Evolutionary conservation across 768 basidiomycete species (phyloP).

Genomic region (Boletus eberwhitei): DNA sequence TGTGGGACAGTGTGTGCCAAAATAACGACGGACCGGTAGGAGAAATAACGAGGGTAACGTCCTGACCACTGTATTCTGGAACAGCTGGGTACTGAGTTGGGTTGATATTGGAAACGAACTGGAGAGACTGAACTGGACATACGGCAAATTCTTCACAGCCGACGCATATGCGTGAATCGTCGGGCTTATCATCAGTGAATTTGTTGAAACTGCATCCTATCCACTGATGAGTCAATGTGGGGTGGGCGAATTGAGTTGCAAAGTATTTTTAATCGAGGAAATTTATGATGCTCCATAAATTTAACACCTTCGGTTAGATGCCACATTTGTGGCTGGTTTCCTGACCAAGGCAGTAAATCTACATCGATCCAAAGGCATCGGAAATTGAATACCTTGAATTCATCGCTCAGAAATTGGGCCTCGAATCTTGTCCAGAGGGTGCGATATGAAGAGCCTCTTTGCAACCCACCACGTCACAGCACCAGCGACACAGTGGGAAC

Average conservation of each 20-base stretch:
- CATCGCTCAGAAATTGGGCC: not conserved
- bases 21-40: not conserved
- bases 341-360: not conserved
- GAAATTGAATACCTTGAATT: not conserved
- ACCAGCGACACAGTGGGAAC: not conserved
- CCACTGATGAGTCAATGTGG: not conserved
- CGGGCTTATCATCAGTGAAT: not conserved
- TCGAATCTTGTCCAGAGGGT: not conserved
- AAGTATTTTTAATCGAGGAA: too few species aligned
- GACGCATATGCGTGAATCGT: constrained; percentile 2
- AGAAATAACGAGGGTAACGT: not conserved
- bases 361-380: too few species aligned
- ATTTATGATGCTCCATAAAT: not conserved
- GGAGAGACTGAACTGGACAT: not conserved
- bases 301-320: not conserved
- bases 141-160: constrained; percentile 1
- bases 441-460: not conserved
- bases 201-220: constrained; percentile 2
- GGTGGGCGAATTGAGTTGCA: too few species aligned
- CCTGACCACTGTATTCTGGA: not conserved
- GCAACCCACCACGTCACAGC: not conserved
- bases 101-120: not conserved
- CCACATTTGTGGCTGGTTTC: not conserved
- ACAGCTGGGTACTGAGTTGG: not conserved
- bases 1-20: not conserved